Conservation (phyloP, 1,139 yeast genomes). For the Yamadazyma siamensis region DNA sequence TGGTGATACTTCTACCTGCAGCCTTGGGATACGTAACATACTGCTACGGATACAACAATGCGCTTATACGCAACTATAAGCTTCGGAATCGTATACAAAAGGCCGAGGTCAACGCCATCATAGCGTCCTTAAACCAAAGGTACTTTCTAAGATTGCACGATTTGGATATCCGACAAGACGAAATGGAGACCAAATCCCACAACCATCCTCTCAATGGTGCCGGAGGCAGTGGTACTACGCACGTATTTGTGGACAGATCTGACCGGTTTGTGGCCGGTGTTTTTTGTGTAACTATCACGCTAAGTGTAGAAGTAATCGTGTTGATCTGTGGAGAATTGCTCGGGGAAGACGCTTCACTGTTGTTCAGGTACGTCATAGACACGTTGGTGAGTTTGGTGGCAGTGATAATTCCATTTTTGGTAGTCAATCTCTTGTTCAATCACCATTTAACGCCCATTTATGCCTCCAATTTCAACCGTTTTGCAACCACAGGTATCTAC, state of each 20-base stretch:
- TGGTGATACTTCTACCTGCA: too few species aligned
- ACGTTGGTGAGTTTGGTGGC: constrained; percentile 30
- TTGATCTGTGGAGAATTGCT: constrained; percentile 40
- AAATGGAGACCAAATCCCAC: constrained; percentile 1
- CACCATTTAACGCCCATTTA: constrained; percentile 23
- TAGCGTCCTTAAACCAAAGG: constrained; percentile 6
- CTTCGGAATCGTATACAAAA: constrained; percentile 7
- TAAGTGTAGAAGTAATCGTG: constrained; percentile 31
- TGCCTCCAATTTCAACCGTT: constrained; percentile 8
- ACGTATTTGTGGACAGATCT: not conserved
- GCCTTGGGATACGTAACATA: constrained; percentile 9
- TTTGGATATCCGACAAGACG: constrained; percentile 3
- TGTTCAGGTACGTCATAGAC: constrained; percentile 33
- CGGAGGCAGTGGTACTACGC: not conserved
- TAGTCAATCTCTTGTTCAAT: constrained; percentile 27
- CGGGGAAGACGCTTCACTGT: constrained; percentile 16
- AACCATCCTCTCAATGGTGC: not conserved
- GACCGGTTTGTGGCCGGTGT: constrained; percentile 20
- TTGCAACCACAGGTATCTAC: constrained; percentile 15
- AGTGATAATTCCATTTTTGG: constrained; percentile 31
- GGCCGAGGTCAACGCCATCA: constrained; percentile 10
- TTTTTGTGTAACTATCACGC: constrained; percentile 28
- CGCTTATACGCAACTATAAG: constrained; percentile 8
- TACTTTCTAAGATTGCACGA: constrained; percentile 1
- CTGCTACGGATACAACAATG: constrained; percentile 6